Conservation (phyloP, 148 eudicot species). For the Drosera capensis region DNA sequence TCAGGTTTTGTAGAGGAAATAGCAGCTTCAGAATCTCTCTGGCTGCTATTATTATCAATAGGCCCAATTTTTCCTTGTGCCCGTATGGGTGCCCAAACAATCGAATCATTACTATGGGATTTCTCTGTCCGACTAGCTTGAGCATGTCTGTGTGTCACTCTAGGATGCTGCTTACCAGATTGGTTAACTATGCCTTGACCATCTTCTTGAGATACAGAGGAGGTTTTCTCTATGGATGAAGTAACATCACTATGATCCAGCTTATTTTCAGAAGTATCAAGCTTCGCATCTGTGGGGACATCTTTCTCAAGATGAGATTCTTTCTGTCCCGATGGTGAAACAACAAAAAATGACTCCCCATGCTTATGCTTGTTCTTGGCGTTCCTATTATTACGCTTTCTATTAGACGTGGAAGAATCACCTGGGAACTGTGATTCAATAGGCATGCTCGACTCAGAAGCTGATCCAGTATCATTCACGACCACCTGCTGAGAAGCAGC, state of each 20-base stretch:
- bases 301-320: constrained; percentile 22
- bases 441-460: constrained; percentile 8
- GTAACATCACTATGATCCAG: constrained; percentile 15
- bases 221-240: constrained; percentile 22
- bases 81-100: constrained; percentile 86
- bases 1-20: constrained; percentile 21
- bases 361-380: constrained; percentile 51
- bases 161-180: constrained; percentile 53
- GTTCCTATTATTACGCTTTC: constrained; percentile 32
- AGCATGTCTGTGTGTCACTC: constrained; percentile 38
- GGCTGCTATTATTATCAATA: constrained; percentile 24
- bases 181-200: constrained; percentile 23
- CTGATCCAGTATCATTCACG: constrained; percentile 14
- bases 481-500: constrained; percentile 11
- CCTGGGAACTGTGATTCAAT: constrained; percentile 10
- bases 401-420: constrained; percentile 34
- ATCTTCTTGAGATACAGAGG: constrained; percentile 35
- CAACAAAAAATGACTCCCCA: constrained; percentile 24
- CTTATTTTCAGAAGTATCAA: constrained; percentile 14
- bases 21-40: constrained; percentile 19
- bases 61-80: constrained; percentile 37
- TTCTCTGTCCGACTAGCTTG: constrained; percentile 44
- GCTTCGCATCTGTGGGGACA: constrained; percentile 17
- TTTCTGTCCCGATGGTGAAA: constrained; percentile 15
- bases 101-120: constrained; percentile 35